Base-by-base conservation (phyloP, 371 early-diverging fungal species). In the Actinomortierella ambigua region DNA sequence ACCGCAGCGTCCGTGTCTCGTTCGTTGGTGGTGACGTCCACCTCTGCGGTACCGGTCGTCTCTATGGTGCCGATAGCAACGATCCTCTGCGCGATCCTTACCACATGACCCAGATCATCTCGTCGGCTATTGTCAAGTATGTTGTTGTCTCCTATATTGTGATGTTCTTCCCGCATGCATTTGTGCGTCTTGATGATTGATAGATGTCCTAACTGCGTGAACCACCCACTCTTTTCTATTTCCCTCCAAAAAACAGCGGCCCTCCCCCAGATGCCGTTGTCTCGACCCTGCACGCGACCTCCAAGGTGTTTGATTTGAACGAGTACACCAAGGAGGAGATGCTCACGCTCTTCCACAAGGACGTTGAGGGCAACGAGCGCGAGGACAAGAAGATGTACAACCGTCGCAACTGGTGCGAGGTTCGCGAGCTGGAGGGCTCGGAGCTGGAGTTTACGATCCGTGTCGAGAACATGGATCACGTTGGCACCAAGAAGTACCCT, bases 21-120 rank as follows among this genome's bases (percentile, higher is more conserved):
- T 90, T 94, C 71, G 73, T 94, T 9, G 87, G 87, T 15, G 95
- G 94, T 46, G 95, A 95, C 76, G 95, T 94, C 46, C 96, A 95
- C 68, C 89, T 90, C 60, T 85, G 88, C 57, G 94, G 89, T 23
- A 84, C 88, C 23, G 92, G 93, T 9, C 80, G 83, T 50, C 73
- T 90, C 51, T 73, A 63, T 27, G 59, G 63, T 23, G 80, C 84
- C 9, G 77, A 80, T 28, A 82, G 83, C 51, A 70, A 79, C 50
- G 75, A 80, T 6, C 70, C 80, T 50, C 79, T 80, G 59, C 78
- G 77, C 8, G 93, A 93, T 66, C 86, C 82, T 24, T 82, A 82
- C 46, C 75, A 89, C 41, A 93, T 93, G 91, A 78, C 82, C 20
- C 91, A 93, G 68, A 84, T 93, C 41, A 76, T 90, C 29, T 91